Base-by-base conservation (phyloP, 805 yeast species). In the Spathaspora boniae region DNA sequence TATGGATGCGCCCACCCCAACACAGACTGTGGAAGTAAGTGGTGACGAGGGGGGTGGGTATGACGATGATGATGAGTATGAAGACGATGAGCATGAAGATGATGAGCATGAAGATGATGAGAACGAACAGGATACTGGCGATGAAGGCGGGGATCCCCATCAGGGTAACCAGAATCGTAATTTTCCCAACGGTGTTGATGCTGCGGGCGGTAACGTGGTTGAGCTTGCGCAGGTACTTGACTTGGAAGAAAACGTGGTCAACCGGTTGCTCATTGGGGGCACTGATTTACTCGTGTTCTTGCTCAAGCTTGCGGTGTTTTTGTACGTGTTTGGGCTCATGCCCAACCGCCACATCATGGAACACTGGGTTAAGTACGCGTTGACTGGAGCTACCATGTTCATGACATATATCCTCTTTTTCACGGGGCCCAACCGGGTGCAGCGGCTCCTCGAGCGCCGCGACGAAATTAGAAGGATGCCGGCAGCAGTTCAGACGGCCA, bases 1-100 rank as follows among this genome's bases (percentile, higher is more conserved):
- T 21, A 35, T 43, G 34, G 24, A 33, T 43, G 31, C 45, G 12
- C 42, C 33, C 25, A 7, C 20, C 4, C 25, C 39, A 17, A 16
- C 9, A n/a, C 8, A 9, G n/a, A 29, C n/a, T 16, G 30, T 9
- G 8, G 28, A 9, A 8, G n/a, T 29, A 29, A 30, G n/a, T 34
- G 15, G 28, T 9, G 11, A 12, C 6, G 5, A 11, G 11, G 21
- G n/a, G 16, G 21, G n/a, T n/a, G n/a, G n/a, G n/a, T n/a, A n/a
- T n/a, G n/a, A n/a, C n/a, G n/a, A n/a, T n/a, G n/a, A n/a, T n/a
- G n/a, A n/a, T n/a, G n/a, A n/a, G n/a, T n/a, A n/a, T n/a, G n/a
- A n/a, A n/a, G n/a, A 17, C 14, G 16, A 30, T 18, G 25, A 22
- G 12, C 25, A 22, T 11, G 11, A 22, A 22, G 11, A 22, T 11